Evolutionary conservation across 768 basidiomycete species (phyloP).

Genomic region (Lactifluus volemus): DNA sequence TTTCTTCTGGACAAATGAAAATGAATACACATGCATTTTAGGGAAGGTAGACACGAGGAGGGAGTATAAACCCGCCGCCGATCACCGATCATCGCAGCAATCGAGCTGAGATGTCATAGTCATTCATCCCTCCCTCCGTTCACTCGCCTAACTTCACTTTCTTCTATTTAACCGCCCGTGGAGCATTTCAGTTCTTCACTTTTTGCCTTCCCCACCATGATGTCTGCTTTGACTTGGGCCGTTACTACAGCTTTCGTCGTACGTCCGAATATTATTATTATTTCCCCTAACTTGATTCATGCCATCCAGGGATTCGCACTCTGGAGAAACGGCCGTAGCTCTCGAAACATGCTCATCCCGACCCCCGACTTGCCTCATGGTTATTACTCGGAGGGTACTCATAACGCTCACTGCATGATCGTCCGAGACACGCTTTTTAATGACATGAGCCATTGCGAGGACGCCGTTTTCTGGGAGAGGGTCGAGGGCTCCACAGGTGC

Average conservation of each 20-base stretch:
- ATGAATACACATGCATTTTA: not conserved
- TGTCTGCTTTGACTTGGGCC: slow-evolving; percentile 9
- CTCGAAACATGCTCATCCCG: slow-evolving; percentile 14
- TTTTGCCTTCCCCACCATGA: slow-evolving; percentile 2
- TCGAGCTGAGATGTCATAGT: too few species aligned
- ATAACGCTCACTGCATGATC: slow-evolving; percentile 36
- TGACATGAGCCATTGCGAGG: slow-evolving; percentile 48
- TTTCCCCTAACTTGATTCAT: not conserved
- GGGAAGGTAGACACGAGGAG: not conserved
- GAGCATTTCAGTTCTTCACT: too few species aligned
- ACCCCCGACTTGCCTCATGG: slow-evolving; percentile 15
- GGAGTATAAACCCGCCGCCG: not conserved
- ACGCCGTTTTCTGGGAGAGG: slow-evolving; percentile 58
- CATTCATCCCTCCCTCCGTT: too few species aligned
- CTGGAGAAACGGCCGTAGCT: slow-evolving; percentile 15
- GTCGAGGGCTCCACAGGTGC: slow-evolving; percentile 30
- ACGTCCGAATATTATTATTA: not conserved
- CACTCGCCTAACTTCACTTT: not conserved
- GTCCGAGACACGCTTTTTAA: slow-evolving; percentile 28
- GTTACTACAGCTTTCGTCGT: slow-evolving; percentile 2
- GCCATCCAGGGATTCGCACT: not conserved
- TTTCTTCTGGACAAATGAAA: slow-evolving; percentile 30
- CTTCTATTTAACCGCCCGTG: not conserved
- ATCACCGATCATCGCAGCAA: not conserved
- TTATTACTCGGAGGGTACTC: slow-evolving; percentile 38